Evolutionary conservation across 768 basidiomycete genomes (phyloP).

Genomic region (Mrakia hoshinonis): DNA sequence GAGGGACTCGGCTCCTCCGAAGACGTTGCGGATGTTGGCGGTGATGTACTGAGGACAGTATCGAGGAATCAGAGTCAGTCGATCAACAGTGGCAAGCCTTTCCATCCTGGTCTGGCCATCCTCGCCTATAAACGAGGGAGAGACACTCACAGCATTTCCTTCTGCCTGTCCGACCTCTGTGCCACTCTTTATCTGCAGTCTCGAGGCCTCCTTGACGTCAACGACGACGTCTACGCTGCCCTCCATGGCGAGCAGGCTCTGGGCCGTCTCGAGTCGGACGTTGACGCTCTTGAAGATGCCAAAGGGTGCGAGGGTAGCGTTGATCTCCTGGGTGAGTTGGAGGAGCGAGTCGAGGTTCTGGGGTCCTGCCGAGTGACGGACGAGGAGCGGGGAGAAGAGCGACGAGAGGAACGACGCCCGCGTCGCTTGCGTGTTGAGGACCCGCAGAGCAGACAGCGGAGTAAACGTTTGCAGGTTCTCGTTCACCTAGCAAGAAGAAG

Average conservation of each 20-base stretch:
- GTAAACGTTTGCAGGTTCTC: conserved; percentile 57
- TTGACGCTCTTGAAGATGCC: conserved; percentile 67
- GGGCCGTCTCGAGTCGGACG: conserved; percentile 54
- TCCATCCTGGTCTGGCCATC: neutral
- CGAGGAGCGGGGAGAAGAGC: conserved; percentile 60
- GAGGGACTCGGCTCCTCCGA: conserved; percentile 83
- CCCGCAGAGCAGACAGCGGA: conserved; percentile 64
- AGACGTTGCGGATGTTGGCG: conserved; percentile 72
- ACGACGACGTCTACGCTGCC: conserved; percentile 74
- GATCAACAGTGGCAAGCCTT: neutral
- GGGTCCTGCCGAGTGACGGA: conserved; percentile 31
- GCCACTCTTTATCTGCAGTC: conserved; percentile 67
- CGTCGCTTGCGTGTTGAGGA: conserved; percentile 67
- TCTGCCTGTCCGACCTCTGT: conserved; percentile 92
- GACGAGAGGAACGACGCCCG: conserved; percentile 71
- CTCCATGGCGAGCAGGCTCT: conserved; percentile 48
- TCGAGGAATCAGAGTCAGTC: neutral
- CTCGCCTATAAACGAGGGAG: conserved; percentile 29
- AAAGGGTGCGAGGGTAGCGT: conserved; percentile 58
- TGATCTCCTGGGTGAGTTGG: conserved; percentile 58
- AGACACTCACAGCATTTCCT: conserved; percentile 67
- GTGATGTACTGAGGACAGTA: conserved; percentile 56
- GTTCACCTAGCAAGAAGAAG: neutral
- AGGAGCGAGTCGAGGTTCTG: conserved; percentile 58
- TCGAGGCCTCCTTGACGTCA: conserved; percentile 62